phyloP scores from a whole-genome alignment of 2,329 filamentous ascomycete genomes.

The Arthrobotrys conoides region DNA sequence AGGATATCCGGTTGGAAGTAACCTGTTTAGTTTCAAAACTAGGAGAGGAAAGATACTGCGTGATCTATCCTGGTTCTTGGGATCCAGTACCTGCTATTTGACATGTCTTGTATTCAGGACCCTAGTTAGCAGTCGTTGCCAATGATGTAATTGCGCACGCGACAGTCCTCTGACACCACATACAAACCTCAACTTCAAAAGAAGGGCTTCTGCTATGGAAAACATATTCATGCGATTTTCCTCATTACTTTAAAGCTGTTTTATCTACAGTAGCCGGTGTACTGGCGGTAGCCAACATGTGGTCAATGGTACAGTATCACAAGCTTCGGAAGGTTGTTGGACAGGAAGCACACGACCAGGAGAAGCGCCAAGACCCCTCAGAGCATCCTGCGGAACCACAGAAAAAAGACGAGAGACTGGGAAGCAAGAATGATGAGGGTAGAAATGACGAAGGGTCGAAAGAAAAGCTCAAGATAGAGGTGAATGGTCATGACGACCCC shows the following conservation, averaged over 20 bases:
- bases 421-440: background rate
- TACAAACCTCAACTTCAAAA: background rate
- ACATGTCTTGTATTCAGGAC: no score
- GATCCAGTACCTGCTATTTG: no score
- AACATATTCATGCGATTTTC: background rate
- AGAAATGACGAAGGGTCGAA: background rate
- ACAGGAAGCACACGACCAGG: background rate
- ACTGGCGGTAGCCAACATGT: background rate
- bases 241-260: background rate
- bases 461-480: slow-evolving; percentile 38
- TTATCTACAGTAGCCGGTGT: background rate
- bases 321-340: slow-evolving; percentile 2
- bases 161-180: background rate
- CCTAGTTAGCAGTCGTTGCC: background rate
- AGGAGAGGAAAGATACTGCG: no score
- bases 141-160: slow-evolving; percentile 2
- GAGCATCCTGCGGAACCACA: background rate
- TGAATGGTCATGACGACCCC: slow-evolving; percentile 67
- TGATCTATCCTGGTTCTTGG: background rate
- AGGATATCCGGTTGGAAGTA: no score
- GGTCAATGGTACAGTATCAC: slow-evolving; percentile 27
- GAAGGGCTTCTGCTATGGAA: background rate
- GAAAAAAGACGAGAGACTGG: background rate
- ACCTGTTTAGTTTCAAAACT: no score
- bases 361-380: slow-evolving; percentile 4